phyloP scores from a whole-genome alignment of 345 rosid species.

The Rhizophora mangle region DNA sequence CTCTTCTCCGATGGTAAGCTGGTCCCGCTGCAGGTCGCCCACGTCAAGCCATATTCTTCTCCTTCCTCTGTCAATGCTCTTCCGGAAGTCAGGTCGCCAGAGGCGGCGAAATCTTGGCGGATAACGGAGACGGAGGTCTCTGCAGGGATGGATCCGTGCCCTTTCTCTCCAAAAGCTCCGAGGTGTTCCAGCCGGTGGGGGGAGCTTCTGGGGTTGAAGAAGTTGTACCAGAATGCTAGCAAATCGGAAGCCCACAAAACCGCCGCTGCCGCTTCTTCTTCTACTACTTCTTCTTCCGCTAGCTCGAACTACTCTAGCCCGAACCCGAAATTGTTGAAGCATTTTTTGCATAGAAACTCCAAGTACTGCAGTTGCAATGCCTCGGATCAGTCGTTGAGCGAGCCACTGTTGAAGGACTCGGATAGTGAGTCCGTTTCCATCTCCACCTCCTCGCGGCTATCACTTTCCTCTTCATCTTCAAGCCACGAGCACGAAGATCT shows the following conservation, averaged over 20 bases:
- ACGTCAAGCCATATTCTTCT: conserved; percentile 4
- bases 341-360: conserved; percentile 63
- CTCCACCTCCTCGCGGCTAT: conserved; percentile 63
- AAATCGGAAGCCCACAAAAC: conserved; percentile 25
- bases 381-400: conserved; percentile 44
- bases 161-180: conserved; percentile 79
- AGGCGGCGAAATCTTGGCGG: conserved; percentile 35
- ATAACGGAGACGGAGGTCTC: conserved; percentile 40
- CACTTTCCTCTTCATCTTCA: conserved; percentile 88
- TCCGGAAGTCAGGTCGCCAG: conserved; percentile 30
- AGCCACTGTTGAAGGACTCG: conserved; percentile 66
- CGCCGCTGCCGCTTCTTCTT: conserved; percentile 1
- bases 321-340: conserved; percentile 53
- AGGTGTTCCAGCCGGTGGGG: conserved; percentile 93
- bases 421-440: conserved; percentile 63
- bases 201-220: conserved; percentile 76
- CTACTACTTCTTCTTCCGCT: conserved; percentile 17
- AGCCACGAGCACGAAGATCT: conserved; percentile 84
- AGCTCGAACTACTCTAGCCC: conserved; percentile 1
- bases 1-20: conserved; percentile 86
- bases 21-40: conserved; percentile 60
- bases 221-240: conserved; percentile 44
- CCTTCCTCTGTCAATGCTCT: conserved; percentile 11
- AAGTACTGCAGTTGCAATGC: conserved; percentile 37
- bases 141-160: conserved; percentile 33